Conservation (phyloP, 148 eudicot genomes). For the Camellia granthamiana region DNA sequence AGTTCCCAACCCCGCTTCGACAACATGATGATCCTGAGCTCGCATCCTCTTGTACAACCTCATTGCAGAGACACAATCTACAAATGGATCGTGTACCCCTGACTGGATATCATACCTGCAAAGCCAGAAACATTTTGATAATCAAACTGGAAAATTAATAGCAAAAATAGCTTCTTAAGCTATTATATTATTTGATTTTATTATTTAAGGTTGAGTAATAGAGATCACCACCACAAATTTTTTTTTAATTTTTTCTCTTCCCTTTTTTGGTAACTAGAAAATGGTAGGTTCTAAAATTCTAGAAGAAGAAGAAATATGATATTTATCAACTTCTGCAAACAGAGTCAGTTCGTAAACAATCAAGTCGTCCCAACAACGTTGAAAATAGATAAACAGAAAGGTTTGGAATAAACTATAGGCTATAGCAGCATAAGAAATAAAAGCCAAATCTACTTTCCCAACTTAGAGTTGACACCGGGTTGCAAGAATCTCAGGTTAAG, state of each 20-base stretch:
- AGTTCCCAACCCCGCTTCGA: slow-evolving; percentile 4
- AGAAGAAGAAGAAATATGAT: background rate
- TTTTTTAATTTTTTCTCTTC: background rate
- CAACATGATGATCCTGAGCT: slow-evolving; percentile 41
- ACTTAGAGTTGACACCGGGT: background rate
- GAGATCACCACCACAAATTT: background rate
- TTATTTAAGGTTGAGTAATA: background rate
- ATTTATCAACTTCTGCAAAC: background rate
- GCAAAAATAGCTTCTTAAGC: background rate
- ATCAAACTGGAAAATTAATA: background rate
- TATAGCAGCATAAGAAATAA: background rate
- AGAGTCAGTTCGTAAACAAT: background rate
- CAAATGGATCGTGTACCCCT: slow-evolving; percentile 62
- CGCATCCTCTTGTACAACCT: slow-evolving; percentile 71
- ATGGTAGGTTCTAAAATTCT: background rate
- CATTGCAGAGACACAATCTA: slow-evolving; percentile 67
- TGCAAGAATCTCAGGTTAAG: background rate
- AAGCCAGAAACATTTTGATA: background rate
- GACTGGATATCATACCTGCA: slow-evolving; percentile 68
- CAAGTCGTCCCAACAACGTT: background rate
- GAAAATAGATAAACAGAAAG: background rate
- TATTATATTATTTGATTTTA: background rate
- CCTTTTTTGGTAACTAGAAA: background rate
- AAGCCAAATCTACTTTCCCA: background rate
- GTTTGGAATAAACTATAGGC: background rate